A percentile compares a stretch with the other conserved stretches of the same genome.
Evolutionary conservation across 2,329 filamentous ascomycete genomes (phyloP).

Genomic region (Aureobasidium sp.): DNA sequence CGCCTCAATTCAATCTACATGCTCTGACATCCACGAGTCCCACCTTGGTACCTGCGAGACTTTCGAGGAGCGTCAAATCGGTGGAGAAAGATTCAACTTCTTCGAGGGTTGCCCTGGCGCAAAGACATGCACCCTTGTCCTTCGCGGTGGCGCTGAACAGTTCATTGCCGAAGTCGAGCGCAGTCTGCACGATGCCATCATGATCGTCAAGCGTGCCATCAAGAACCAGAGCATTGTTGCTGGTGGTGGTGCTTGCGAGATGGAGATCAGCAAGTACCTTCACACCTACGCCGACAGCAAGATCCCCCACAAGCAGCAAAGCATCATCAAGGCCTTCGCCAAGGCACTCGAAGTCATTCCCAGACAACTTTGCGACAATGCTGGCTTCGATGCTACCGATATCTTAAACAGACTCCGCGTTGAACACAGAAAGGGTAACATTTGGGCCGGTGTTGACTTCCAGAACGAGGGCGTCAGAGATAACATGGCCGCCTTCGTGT

Average conservation of each 20-base stretch:
- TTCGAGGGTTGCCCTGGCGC: slow-evolving; percentile 93
- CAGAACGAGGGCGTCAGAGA: slow-evolving; percentile 82
- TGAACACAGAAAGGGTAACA: slow-evolving; percentile 86
- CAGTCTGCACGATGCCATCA: slow-evolving; percentile 96
- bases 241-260: slow-evolving; percentile 88
- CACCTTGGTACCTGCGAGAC: slow-evolving; percentile 83
- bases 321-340: slow-evolving; percentile 95
- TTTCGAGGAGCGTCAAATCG: slow-evolving; percentile 96
- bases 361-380: slow-evolving; percentile 95
- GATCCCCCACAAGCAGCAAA: slow-evolving; percentile 89
- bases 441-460: slow-evolving; percentile 96
- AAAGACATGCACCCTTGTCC: slow-evolving; percentile 92
- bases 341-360: slow-evolving; percentile 96
- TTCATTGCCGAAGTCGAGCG: slow-evolving; percentile 99
- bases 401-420: slow-evolving; percentile 94
- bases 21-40: slow-evolving; percentile 82
- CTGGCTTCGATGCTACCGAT: slow-evolving; percentile 95
- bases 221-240: slow-evolving; percentile 92
- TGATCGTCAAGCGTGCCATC: slow-evolving; percentile 98
- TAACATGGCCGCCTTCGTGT: slow-evolving; percentile 93
- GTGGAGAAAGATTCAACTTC: slow-evolving; percentile 96
- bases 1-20: slow-evolving; percentile 87
- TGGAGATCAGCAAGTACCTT: slow-evolving; percentile 92
- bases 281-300: slow-evolving; percentile 90
- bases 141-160: slow-evolving; percentile 94